Evolutionary conservation across 2,329 filamentous ascomycete species (phyloP), one percentile per base, ranked within the genome.

Genomic region (Oidium heveae): DNA sequence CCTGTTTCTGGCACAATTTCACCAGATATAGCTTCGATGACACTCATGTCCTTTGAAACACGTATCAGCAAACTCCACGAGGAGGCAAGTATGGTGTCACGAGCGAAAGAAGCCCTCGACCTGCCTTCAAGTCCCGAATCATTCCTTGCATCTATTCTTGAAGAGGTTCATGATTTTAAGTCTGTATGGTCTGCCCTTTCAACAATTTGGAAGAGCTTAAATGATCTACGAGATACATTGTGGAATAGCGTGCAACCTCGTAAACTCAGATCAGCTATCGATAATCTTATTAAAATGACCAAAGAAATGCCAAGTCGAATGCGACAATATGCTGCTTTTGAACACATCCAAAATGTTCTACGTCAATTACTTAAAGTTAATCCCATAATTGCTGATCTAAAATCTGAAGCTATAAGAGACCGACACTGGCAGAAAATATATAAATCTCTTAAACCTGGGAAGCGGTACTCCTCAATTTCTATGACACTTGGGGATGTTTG

Each of bases 291-390:
- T 66, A 94, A 94, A 72, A 94, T 94, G 76, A 96, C 88, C 37
- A 96, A 94, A 70, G 89, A 96, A 58, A 96, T 98, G 91, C 91
- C 93, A 0, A 94, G 87, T 68, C 82, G 91, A 57, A 96, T 98
- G 89, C 82, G 93, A 57, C 93, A 98, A 65, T 99, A 99, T 67
- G 89, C 93, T 61, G 93, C 93, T n/a, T 99, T 98, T 65, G 93
- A 98, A 68, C 89, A 98, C 64, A 87, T 98, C 41, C 93, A 98
- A 66, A 86, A 79, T 59, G 84, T 93, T 33, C 76, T 98, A 43
- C 84, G 87, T 47, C 82, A 88, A 58, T 76, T 94, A 52, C 74
- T 95, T 59, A 96, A 94, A 67, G 86, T 94, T 61, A 98, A 96
- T 64, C 74, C 82, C 12, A 74, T 95, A 36, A 74, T 99, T 3